These are phyloP conservation scores for Anthoceros angustus DNA, from an alignment of 225 moss, liverwort and hornwort species.

Conservation along the genomic window DNA sequence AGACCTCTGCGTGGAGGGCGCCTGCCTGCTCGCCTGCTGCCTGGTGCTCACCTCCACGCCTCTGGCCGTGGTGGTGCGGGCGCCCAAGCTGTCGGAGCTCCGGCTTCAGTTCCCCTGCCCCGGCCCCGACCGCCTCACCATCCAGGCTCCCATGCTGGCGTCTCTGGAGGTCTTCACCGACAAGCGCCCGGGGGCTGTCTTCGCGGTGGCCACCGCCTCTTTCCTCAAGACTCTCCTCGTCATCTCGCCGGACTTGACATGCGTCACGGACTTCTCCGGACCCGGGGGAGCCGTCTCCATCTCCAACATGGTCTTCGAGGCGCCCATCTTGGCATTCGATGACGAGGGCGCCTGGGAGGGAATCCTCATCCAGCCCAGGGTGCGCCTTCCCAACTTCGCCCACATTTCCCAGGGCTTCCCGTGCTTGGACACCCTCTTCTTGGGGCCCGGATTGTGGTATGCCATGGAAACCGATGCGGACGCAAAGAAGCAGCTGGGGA, in stretches of 20 bases:
- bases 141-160: not conserved
- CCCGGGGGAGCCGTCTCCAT: not conserved
- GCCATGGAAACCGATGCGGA: not conserved
- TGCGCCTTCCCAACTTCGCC: not conserved
- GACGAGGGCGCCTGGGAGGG: not conserved
- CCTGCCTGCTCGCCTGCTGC: not conserved
- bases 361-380: not conserved
- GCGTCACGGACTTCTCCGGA: not conserved
- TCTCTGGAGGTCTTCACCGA: not conserved
- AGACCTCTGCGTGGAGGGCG: not conserved
- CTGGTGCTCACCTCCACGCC: not conserved
- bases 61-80: not conserved
- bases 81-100: not conserved
- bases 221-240: not conserved
- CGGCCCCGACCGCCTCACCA: not conserved
- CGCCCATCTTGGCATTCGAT: not conserved
- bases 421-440: not conserved
- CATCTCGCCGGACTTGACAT: not conserved
- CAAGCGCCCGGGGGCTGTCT: not conserved
- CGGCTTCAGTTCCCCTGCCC: not conserved
- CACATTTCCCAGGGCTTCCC: not conserved
- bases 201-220: not conserved
- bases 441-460: not conserved
- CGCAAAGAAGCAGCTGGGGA: not conserved
- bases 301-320: conserved; percentile 3